Evolutionary conservation across 495 filamentous ascomycete genomes (phyloP), one percentile per base, ranked within the genome.

Genomic region (Aspergillus carlsbadensis): DNA sequence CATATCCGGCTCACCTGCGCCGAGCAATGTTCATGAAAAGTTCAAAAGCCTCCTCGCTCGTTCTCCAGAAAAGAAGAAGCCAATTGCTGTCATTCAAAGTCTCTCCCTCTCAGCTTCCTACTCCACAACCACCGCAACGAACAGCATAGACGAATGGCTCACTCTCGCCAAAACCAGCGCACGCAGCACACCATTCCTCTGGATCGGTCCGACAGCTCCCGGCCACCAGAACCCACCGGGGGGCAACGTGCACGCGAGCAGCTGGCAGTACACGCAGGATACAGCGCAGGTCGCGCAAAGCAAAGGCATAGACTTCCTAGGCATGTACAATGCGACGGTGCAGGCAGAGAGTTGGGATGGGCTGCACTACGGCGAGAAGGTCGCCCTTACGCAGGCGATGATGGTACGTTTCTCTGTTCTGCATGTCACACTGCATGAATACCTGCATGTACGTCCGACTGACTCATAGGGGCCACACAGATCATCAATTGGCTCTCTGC

Each of bases 351-450:
- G 70, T 44, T 72, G 62, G 62, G 74, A 78, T 66, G 76, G 76
- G 6, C 65, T 61, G 35, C 51, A 60, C 45, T 78, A 78, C 56
- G 75, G 74, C n/a, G 70, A 73, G 49, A 69, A 65, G 56, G 74
- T 79, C 8, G 67, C 67, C 14, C 58, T 80, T 51, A 70, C 78
- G 36, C 71, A 80, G 62, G 77, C 77, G 34, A 80, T 81, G 78
- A 80, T 78, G 75, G 72, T 81, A 63, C 64, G 63, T 22, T 22
- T 43, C 37, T 18, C 34, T 34, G 3, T 49, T 51, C 24, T 41
- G 10, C 17, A 37, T 21, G 45, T 56, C 51, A 34, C 35, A 57
- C 45, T 11, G 36, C 49, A 52, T 37, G 13, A n/a, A 49, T 52
- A 15, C 29, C 18, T 21, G 33, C 34, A 50, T 50, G 18, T 15